Conservation (phyloP, 371 early-diverging fungal genomes). For the Mucor piriformis region DNA sequence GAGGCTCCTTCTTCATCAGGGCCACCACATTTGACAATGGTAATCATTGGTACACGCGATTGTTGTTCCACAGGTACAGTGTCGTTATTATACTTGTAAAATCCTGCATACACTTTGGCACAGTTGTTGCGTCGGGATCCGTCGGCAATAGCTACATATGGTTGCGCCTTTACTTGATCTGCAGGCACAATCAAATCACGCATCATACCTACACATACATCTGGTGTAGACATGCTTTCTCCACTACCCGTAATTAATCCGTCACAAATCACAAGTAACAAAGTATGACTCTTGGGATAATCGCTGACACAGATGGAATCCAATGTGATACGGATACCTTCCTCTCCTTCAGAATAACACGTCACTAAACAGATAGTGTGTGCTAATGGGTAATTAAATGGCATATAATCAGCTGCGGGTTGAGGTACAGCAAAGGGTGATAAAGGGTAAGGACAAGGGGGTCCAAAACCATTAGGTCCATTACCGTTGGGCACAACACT, state of each 20-base stretch:
- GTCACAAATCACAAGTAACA: constrained; percentile 91
- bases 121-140: constrained; percentile 93
- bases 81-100: constrained; percentile 71
- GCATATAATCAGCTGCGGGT: constrained; percentile 59
- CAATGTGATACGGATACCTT: constrained; percentile 90
- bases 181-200: constrained; percentile 68
- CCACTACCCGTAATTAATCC: constrained; percentile 87
- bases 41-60: constrained; percentile 81
- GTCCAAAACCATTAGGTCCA: background rate
- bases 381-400: constrained; percentile 73
- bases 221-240: constrained; percentile 79
- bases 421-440: constrained; percentile 48
- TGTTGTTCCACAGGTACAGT: constrained; percentile 54
- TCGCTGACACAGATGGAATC: constrained; percentile 94
- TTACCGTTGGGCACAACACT: constrained; percentile 3
- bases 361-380: constrained; percentile 83
- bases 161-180: constrained; percentile 67
- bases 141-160: constrained; percentile 94
- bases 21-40: constrained; percentile 93
- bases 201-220: constrained; percentile 86
- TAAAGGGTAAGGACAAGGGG: constrained; percentile 41
- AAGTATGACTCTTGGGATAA: constrained; percentile 89
- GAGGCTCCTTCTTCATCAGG: constrained; percentile 70
- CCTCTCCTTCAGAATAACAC: constrained; percentile 92
- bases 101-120: constrained; percentile 95